phyloP scores from a whole-genome alignment of 176 grass and related monocot species.

The Melocanna baccifera region DNA sequence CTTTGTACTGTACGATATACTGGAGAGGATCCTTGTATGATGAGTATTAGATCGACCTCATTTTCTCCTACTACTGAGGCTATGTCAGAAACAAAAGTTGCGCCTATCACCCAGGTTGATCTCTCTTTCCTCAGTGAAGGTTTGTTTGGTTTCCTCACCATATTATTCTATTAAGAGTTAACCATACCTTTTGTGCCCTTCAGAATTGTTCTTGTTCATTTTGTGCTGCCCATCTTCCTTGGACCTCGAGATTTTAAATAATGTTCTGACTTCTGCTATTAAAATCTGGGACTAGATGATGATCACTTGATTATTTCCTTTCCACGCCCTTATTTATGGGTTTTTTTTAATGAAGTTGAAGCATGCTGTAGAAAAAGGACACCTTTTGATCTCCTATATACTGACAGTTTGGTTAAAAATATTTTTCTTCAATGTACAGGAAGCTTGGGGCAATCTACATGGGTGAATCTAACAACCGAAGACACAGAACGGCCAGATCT shows the following conservation, averaged over 20 bases:
- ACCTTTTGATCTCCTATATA: background rate
- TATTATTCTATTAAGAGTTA: constrained; percentile 27
- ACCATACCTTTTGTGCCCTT: background rate
- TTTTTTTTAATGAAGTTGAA: background rate
- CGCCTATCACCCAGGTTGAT: constrained; percentile 77
- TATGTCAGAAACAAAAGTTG: constrained; percentile 50
- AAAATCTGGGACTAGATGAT: background rate
- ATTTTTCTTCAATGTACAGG: constrained; percentile 23
- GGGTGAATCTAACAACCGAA: constrained; percentile 73
- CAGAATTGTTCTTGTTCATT: background rate
- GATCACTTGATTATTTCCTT: background rate
- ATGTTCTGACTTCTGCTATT: background rate
- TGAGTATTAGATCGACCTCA: constrained; percentile 89
- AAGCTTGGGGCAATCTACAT: constrained; percentile 63
- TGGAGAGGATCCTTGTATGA: constrained; percentile 70
- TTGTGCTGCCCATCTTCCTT: background rate
- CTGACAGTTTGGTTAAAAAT: background rate
- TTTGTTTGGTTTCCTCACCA: constrained; percentile 47
- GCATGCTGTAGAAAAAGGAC: background rate
- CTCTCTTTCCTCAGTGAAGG: constrained; percentile 88
- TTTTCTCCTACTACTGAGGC: constrained; percentile 50
- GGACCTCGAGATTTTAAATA: background rate
- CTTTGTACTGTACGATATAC: constrained; percentile 80
- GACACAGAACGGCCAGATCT: constrained; percentile 85
- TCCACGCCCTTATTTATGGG: background rate